Percentiles rank a stretch among this genome's conserved stretches.
These are phyloP conservation scores for Colletotrichum truncatum DNA, from an alignment of 2,329 filamentous ascomycete genomes.

Conservation along the genomic window DNA sequence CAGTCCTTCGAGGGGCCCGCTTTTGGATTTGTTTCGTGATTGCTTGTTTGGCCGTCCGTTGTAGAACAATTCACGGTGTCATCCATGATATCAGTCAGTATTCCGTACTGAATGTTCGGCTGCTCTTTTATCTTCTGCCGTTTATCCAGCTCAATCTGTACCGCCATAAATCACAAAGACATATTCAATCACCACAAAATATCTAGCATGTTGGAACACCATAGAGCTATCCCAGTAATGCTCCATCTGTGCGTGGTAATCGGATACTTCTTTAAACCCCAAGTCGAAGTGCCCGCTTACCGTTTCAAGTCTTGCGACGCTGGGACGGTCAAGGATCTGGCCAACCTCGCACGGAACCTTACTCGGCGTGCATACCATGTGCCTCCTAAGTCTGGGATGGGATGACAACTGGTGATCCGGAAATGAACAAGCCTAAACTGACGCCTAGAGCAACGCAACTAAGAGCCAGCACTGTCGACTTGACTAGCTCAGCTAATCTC, in stretches of 20 bases:
- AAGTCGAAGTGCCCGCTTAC: slow-evolving; percentile 1
- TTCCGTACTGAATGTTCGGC: too few relatives aligned
- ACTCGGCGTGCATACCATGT: slow-evolving; percentile 11
- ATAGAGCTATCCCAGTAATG: neutral
- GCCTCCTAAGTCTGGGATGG: slow-evolving; percentile 2
- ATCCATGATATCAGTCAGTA: too few relatives aligned
- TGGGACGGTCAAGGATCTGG: slow-evolving; percentile 22
- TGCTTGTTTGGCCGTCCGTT: neutral
- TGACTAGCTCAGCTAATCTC: neutral
- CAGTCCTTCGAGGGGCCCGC: neutral
- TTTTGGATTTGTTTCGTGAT: slow-evolving; percentile 13
- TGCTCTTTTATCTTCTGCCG: too few relatives aligned
- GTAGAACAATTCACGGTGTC: neutral
- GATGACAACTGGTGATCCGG: slow-evolving; percentile 17
- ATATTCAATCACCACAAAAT: neutral
- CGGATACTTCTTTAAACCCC: neutral
- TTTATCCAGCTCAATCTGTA: too few relatives aligned
- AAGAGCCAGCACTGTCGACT: neutral
- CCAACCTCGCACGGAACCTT: slow-evolving; percentile 15
- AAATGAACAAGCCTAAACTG: neutral
- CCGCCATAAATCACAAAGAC: neutral
- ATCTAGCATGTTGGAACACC: neutral
- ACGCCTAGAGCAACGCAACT: neutral
- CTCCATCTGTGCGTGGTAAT: neutral
- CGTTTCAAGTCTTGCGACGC: slow-evolving; percentile 16